phyloP scores from a whole-genome alignment of 2,329 filamentous ascomycete species.

The Myotisia sp. region DNA sequence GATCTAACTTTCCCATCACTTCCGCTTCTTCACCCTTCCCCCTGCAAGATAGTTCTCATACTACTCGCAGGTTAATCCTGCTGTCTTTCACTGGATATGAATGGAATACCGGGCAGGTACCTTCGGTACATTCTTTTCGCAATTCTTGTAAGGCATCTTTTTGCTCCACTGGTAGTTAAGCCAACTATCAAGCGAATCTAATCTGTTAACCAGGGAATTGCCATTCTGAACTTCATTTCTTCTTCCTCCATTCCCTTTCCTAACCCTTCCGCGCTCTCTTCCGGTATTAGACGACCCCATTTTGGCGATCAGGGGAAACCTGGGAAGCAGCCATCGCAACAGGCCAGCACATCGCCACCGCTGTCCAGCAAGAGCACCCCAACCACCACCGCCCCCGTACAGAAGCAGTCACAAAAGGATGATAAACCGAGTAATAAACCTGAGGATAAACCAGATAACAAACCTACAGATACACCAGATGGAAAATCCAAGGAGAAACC shows the following conservation, averaged over 20 bases:
- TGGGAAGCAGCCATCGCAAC: slow-evolving; percentile 1
- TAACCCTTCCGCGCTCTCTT: slow-evolving; percentile 9
- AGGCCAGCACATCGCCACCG: background rate
- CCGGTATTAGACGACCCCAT: no score
- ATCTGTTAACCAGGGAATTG: slow-evolving; percentile 35
- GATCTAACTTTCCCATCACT: no score
- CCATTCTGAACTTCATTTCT: slow-evolving; percentile 68
- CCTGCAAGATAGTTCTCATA: no score
- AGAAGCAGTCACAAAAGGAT: no score
- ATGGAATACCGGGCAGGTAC: slow-evolving; percentile 21
- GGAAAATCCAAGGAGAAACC: background rate
- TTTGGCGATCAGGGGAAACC: slow-evolving; percentile 2
- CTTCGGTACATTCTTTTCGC: slow-evolving; percentile 60
- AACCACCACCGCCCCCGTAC: slow-evolving; percentile 13
- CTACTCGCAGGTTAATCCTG: no score
- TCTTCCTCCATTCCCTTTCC: slow-evolving; percentile 34
- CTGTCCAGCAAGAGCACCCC: slow-evolving; percentile 4
- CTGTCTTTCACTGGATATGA: slow-evolving; percentile 18
- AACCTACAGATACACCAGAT: no score
- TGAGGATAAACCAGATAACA: no score
- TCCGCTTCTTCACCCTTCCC: no score
- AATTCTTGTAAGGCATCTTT: slow-evolving; percentile 51
- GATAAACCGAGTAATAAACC: no score
- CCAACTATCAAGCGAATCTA: no score
- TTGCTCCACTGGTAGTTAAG: no score